Conservation (phyloP, 305 asterid genomes). For the Fraxinus ornus region DNA sequence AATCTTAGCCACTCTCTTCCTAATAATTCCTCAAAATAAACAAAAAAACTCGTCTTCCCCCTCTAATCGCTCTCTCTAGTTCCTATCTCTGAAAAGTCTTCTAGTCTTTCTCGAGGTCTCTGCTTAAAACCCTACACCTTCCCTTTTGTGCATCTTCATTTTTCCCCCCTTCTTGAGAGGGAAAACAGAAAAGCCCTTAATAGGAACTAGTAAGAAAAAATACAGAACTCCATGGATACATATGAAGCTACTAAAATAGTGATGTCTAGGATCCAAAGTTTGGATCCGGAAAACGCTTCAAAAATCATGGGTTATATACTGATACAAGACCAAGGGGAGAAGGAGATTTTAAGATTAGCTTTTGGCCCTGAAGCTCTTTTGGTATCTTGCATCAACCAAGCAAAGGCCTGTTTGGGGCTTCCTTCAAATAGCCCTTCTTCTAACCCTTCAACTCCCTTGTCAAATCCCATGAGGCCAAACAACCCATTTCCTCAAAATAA, state of each 20-base stretch:
- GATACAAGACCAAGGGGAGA: conserved; percentile 84
- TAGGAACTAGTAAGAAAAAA: neutral
- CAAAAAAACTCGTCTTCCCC: conserved; percentile 9
- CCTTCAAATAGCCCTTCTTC: conserved; percentile 36
- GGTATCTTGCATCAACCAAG: conserved; percentile 55
- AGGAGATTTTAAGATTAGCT: conserved; percentile 88
- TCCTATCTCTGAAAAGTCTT: conserved; percentile 25
- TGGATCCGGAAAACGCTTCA: conserved; percentile 90
- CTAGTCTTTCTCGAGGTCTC: conserved; percentile 15
- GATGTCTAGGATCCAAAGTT: conserved; percentile 68
- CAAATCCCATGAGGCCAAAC: conserved; percentile 33
- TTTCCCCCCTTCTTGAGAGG: conserved; percentile 19
- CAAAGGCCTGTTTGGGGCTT: conserved; percentile 47
- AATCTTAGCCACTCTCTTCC: conserved; percentile 39
- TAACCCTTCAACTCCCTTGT: conserved; percentile 38
- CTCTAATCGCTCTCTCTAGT: conserved; percentile 13
- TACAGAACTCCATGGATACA: conserved; percentile 51
- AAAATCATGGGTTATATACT: conserved; percentile 85
- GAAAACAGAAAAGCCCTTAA: conserved; percentile 5
- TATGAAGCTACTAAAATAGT: conserved; percentile 78
- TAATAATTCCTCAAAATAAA: conserved; percentile 41
- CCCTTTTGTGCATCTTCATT: neutral
- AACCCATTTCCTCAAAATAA: conserved; percentile 49
- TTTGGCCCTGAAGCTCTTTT: conserved; percentile 69
- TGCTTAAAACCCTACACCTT: conserved; percentile 26